Percentiles rank a stretch among this genome's conserved stretches.
Evolutionary conservation across 2,329 filamentous ascomycete genomes (phyloP).

Genomic region (Chaetomiaceae sp.): DNA sequence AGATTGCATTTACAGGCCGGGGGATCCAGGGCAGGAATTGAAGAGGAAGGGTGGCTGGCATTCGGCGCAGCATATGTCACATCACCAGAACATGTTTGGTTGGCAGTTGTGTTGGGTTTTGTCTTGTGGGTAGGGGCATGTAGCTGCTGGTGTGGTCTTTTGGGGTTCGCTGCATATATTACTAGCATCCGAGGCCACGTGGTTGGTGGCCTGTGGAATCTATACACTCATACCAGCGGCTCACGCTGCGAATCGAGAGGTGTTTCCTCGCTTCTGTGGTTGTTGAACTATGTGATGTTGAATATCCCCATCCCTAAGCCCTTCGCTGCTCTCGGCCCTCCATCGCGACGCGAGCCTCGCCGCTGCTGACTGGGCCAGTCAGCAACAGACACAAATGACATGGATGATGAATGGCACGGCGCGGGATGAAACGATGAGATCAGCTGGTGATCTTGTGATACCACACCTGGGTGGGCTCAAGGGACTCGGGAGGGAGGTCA

Average conservation of each 20-base stretch:
- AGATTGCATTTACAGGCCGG: constrained; percentile 6
- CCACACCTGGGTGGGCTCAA: too few relatives aligned
- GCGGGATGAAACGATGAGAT: too few relatives aligned
- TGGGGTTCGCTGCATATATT: neutral
- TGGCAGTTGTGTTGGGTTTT: neutral
- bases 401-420: too few relatives aligned
- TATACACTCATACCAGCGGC: neutral
- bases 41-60: neutral
- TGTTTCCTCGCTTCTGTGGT: neutral
- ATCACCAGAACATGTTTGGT: neutral
- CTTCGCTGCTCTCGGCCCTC: too few relatives aligned
- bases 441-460: too few relatives aligned
- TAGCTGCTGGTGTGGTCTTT: neutral
- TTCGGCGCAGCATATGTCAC: neutral
- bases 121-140: neutral
- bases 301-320: too few relatives aligned
- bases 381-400: too few relatives aligned
- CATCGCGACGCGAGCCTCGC: too few relatives aligned
- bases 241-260: neutral
- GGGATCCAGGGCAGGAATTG: neutral
- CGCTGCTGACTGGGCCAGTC: too few relatives aligned
- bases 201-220: neutral
- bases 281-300: neutral
- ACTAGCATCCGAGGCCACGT: neutral
- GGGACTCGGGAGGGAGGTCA: too few relatives aligned